Evolutionary conservation across 192 early-diverging fungal genomes (phyloP).

Genomic region (Entomortierella chlamydospora): DNA sequence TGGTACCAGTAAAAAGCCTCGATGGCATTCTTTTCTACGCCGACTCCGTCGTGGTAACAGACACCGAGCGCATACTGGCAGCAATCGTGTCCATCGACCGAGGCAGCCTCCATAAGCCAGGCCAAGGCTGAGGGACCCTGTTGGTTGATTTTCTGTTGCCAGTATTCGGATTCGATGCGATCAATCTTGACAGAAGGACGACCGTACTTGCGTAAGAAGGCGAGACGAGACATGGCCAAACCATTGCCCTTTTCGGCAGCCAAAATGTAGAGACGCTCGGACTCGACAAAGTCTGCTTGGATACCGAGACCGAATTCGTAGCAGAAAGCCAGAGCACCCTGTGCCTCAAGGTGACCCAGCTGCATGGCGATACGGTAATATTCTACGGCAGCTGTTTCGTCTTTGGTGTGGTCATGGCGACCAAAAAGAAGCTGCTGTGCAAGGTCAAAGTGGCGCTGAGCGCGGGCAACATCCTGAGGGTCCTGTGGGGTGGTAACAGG

Average conservation of each 20-base stretch:
- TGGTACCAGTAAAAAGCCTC: slow-evolving; percentile 74
- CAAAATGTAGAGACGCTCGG: slow-evolving; percentile 73
- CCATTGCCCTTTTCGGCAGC: slow-evolving; percentile 64
- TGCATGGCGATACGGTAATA: slow-evolving; percentile 68
- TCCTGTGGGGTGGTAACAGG: neutral
- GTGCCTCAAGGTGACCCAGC: slow-evolving; percentile 56
- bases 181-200: slow-evolving; percentile 83
- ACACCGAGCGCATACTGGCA: slow-evolving; percentile 78
- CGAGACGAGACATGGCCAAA: slow-evolving; percentile 67
- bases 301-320: slow-evolving; percentile 77
- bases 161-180: slow-evolving; percentile 81
- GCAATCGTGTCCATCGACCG: slow-evolving; percentile 63
- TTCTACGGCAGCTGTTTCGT: slow-evolving; percentile 63
- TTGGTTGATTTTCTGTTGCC: slow-evolving; percentile 72
- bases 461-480: slow-evolving; percentile 19
- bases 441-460: slow-evolving; percentile 39
- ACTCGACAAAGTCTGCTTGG: slow-evolving; percentile 65
- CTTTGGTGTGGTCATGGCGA: slow-evolving; percentile 47
- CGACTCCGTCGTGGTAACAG: slow-evolving; percentile 84
- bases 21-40: slow-evolving; percentile 70
- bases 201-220: slow-evolving; percentile 85
- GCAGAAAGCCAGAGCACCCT: slow-evolving; percentile 75
- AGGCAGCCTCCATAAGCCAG: slow-evolving; percentile 76
- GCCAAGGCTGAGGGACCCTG: slow-evolving; percentile 64
- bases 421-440: slow-evolving; percentile 65